phyloP scores from a whole-genome alignment of 108 stramenopile species.

The Discostella stelligeroides region DNA sequence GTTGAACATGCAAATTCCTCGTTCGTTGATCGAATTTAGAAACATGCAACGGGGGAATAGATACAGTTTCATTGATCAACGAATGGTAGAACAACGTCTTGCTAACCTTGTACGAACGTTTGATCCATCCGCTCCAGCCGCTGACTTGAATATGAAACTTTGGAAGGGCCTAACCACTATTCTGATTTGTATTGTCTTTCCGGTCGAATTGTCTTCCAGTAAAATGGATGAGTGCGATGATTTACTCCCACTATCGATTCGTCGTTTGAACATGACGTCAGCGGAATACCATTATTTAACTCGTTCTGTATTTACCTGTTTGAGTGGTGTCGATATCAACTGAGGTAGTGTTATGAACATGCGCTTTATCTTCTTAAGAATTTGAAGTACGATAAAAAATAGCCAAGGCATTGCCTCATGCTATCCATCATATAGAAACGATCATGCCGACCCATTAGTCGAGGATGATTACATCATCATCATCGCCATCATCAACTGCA shows the following conservation, averaged over 20 bases:
- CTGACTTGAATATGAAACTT: slow-evolving; percentile 53
- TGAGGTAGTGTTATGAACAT: no score
- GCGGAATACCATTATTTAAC: slow-evolving; percentile 74
- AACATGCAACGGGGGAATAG: not conserved
- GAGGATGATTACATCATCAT: no score
- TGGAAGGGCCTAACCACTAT: slow-evolving; percentile 79
- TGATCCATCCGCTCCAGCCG: slow-evolving; percentile 54
- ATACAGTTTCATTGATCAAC: slow-evolving; percentile 2
- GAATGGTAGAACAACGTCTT: slow-evolving; percentile 45
- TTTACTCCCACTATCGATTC: slow-evolving; percentile 48
- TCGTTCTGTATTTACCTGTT: slow-evolving; percentile 34
- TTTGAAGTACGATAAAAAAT: no score
- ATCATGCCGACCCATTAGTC: no score
- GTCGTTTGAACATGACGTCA: slow-evolving; percentile 48
- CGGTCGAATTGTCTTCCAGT: not conserved
- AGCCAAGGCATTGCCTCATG: no score
- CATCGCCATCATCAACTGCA: no score
- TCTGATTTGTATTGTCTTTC: slow-evolving; percentile 61
- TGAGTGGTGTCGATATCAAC: slow-evolving; percentile 13
- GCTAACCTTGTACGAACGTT: slow-evolving; percentile 65
- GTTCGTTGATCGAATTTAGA: slow-evolving; percentile 54
- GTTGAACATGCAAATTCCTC: slow-evolving; percentile 61
- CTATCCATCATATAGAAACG: no score
- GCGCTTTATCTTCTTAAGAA: no score
- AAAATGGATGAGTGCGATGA: not conserved